Evolutionary conservation across 495 filamentous ascomycete genomes (phyloP), one percentile per base, ranked within the genome.

Genomic region (Annulohypoxylon maeteangense): DNA sequence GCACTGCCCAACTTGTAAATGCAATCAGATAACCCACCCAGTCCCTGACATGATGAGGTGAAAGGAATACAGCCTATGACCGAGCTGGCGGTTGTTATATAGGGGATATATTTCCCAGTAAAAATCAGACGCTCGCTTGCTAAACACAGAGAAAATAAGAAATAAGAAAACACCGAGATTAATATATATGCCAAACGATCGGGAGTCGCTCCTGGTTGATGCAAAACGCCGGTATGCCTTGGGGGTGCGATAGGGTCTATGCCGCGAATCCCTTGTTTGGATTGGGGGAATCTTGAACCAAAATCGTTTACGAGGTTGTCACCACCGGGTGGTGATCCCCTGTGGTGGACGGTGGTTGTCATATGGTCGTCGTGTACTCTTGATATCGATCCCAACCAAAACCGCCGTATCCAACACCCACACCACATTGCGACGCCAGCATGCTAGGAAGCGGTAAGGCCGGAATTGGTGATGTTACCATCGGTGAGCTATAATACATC

Each of bases 371-470:
- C 56, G 86, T 81, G 75, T 87, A 89, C 64, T 90, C 88, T 66
- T 87, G 85, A 71, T 86, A 89, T 62, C 85, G 82, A 74, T 90
- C 90, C 93, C 95, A 97, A 65, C 87, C 90, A 78, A 93, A 93
- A 56, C 87, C 84, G 72, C 88, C 89, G 80, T 91, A 94, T 14
- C 92, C 47, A 67, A 86, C 79, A 79, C 89, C 89, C 62, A 89
- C 88, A 75, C 93, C 91, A 83, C 95, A 99, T 79, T 93, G 92
- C 75, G 87, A 87, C 65, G 92, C 87, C 54, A 98, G 86, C 88
- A 93, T 91, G 82, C 95, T 98, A 18, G 95, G 95, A 32, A 99
- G 85, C 50, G 94, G 93, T 22, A 97, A 89, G 12, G 88, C 81
- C 32, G 93, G 89, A 69, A 97, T 89, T 62, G 90, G 87, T 40